phyloP scores from a whole-genome alignment of 73 alveolate genomes.

The Tetrahymena elliotti region DNA sequence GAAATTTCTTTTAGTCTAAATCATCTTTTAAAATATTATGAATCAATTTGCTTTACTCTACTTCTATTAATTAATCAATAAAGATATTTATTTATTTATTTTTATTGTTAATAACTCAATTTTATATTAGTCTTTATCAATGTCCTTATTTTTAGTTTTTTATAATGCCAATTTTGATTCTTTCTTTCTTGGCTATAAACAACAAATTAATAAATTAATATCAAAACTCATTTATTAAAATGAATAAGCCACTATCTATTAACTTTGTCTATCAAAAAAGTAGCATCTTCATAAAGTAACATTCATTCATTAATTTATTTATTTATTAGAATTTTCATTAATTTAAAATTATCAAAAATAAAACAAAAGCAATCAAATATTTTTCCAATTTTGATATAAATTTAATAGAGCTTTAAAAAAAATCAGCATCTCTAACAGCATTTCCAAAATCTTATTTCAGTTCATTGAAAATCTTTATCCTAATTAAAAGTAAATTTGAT shows the following conservation, averaged over 20 bases:
- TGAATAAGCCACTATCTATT: too few relatives aligned
- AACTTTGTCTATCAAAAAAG: background rate
- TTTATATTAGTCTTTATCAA: background rate
- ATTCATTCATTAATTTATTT: too few relatives aligned
- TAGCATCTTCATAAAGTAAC: background rate
- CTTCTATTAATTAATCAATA: background rate
- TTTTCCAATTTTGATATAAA: too few relatives aligned
- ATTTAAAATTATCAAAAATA: too few relatives aligned
- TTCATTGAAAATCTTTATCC: too few relatives aligned
- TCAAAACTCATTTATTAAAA: background rate
- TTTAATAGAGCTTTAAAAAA: too few relatives aligned
- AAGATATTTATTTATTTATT: too few relatives aligned
- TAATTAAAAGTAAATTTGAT: too few relatives aligned
- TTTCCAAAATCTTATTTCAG: too few relatives aligned
- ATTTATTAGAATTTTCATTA: background rate
- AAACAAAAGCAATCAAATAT: too few relatives aligned
- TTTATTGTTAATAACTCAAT: background rate
- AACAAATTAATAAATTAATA: too few relatives aligned
- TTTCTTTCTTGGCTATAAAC: background rate
- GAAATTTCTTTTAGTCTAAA: slow-evolving; percentile 5
- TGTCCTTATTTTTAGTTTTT: background rate
- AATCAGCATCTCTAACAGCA: too few relatives aligned
- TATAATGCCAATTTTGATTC: background rate
- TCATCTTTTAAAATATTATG: background rate
- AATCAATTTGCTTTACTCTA: background rate